These are phyloP conservation scores for Fragosphaeria purpurea DNA, from an alignment of 2,329 filamentous ascomycete genomes.

Conservation along the genomic window DNA sequence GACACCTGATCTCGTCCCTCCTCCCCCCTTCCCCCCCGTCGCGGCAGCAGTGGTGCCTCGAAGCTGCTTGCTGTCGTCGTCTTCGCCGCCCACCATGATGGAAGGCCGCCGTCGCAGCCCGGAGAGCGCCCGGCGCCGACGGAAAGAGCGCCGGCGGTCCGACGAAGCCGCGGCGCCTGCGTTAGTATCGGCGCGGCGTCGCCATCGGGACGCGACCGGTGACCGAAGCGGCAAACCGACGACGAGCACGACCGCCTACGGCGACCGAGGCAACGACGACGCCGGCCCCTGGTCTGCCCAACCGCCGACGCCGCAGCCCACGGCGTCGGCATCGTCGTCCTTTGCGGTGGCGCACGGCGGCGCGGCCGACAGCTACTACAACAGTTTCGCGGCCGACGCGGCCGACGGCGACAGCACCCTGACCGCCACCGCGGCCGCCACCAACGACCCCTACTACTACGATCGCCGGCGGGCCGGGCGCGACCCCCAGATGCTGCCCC, in stretches of 20 bases:
- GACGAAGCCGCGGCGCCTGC: conserved; percentile 22
- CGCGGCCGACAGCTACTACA: conserved; percentile 10
- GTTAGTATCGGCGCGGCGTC: too few relatives aligned
- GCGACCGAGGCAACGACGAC: background rate
- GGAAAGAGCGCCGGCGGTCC: conserved; percentile 31
- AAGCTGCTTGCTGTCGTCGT: background rate
- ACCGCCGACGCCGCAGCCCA: background rate
- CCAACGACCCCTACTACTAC: conserved; percentile 4
- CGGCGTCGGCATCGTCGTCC: too few relatives aligned
- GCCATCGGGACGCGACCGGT: background rate
- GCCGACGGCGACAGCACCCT: conserved; percentile 3
- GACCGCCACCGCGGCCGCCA: background rate
- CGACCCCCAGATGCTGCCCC: too few relatives aligned
- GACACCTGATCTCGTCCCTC: too few relatives aligned
- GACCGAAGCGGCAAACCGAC: background rate
- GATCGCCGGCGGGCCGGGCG: background rate
- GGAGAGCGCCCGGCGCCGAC: conserved; percentile 40
- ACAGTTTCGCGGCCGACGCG: conserved; percentile 7
- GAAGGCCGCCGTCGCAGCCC: conserved; percentile 46
- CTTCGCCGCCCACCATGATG: conserved; percentile 32
- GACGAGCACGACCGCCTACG: background rate
- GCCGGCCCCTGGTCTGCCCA: background rate
- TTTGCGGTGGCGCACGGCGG: background rate
- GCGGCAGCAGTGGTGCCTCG: background rate
- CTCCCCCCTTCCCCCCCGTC: background rate